These are phyloP conservation scores for Penstemon davidsonii DNA, from an alignment of 257 asterid genomes.

Conservation along the genomic window DNA sequence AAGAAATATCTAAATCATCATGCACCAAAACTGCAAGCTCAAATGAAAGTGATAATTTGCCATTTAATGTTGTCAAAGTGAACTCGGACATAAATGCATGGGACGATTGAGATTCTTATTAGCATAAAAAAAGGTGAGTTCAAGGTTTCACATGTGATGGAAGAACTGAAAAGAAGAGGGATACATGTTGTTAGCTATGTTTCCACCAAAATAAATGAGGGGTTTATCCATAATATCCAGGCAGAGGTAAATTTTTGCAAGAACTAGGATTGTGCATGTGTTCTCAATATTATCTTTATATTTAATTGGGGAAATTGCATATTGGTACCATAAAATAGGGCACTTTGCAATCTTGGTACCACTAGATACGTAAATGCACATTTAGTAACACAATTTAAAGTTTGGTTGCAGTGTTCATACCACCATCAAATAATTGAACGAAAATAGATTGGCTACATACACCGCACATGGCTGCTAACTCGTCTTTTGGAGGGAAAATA, in stretches of 20 bases:
- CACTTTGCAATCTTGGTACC: no score
- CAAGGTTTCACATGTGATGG: conserved; percentile 24
- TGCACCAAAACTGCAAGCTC: background rate
- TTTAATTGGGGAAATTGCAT: background rate
- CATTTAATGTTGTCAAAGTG: conserved; percentile 15
- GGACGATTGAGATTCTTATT: conserved; percentile 35
- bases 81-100: conserved; percentile 11
- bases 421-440: no score
- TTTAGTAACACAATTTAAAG: no score
- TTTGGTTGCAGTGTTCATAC: no score
- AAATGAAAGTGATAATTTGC: background rate
- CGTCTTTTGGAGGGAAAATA: no score
- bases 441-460: no score
- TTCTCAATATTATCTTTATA: background rate
- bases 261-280: background rate
- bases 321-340: no score
- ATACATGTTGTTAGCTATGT: conserved; percentile 30
- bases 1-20: background rate
- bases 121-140: background rate
- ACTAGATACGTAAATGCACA: no score
- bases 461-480: no score
- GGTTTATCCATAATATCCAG: conserved; percentile 26
- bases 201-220: conserved; percentile 20
- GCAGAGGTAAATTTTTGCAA: conserved; percentile 23
- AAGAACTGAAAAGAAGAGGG: background rate